Percentiles rank a stretch among this genome's conserved stretches.
Conservation (phyloP, 2,329 filamentous ascomycete species). For the Xylariales sp. region DNA sequence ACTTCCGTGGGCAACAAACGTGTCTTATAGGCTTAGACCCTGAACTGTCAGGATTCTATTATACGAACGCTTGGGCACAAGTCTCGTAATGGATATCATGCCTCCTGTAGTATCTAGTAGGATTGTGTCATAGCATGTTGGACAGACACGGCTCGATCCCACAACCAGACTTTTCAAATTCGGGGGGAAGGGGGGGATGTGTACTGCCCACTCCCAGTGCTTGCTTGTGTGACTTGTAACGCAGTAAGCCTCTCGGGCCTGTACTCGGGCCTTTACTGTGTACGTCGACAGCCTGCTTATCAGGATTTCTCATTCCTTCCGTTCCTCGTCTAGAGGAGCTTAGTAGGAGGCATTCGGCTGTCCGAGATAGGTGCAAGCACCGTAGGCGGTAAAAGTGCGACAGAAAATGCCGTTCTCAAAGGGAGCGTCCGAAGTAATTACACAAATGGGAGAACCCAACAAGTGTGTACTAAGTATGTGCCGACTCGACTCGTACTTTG, state of each 20-base stretch:
- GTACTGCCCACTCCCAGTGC: neutral
- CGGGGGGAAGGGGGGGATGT: neutral
- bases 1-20: too few relatives aligned
- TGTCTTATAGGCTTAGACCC: neutral
- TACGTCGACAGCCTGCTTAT: constrained; percentile 29
- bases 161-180: constrained; percentile 6
- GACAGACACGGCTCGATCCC: constrained; percentile 13
- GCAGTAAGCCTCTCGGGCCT: constrained; percentile 37
- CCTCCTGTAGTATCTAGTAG: constrained; percentile 3
- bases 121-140: constrained; percentile 9
- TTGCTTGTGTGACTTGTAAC: constrained; percentile 26
- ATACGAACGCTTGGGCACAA: neutral
- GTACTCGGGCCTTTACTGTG: constrained; percentile 8
- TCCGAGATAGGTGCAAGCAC: neutral
- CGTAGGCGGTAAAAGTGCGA: constrained; percentile 6
- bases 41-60: neutral
- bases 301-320: constrained; percentile 24
- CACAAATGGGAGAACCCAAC: constrained; percentile 22
- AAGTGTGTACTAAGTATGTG: neutral
- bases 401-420: constrained; percentile 21
- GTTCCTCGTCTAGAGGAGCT: constrained; percentile 12
- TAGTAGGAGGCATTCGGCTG: neutral
- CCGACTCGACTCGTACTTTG: neutral
- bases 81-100: constrained; percentile 10
- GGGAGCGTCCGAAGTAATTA: constrained; percentile 22